Percentiles rank a stretch among this genome's conserved stretches.
Conservation (phyloP, 1,284 basidiomycete species). For the Leccinum ponderosum region DNA sequence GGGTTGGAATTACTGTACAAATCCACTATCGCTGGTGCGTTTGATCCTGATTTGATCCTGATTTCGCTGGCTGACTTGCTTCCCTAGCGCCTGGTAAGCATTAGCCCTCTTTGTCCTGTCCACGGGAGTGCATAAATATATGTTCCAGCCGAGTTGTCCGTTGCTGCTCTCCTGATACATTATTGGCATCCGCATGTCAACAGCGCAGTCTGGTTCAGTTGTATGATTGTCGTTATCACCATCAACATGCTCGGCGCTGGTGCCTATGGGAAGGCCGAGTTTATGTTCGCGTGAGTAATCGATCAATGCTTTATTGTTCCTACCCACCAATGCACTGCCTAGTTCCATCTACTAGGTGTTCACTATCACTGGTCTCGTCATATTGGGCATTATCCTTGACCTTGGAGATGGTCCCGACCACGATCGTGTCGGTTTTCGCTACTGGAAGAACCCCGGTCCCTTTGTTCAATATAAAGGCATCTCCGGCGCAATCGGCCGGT, state of each 20-base stretch:
- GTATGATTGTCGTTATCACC: conserved; percentile 58
- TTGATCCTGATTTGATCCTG: neutral
- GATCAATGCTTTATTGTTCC: neutral
- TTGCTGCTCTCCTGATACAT: conserved; percentile 63
- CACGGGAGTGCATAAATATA: neutral
- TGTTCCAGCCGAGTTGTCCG: conserved; percentile 40
- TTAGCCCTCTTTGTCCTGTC: neutral
- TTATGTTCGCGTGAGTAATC: conserved; percentile 46
- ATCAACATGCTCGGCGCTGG: conserved; percentile 66
- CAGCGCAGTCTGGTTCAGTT: conserved; percentile 58
- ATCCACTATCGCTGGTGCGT: conserved; percentile 49
- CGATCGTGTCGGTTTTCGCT: no score
- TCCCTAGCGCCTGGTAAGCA: conserved; percentile 29
- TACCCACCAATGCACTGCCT: conserved; percentile 8
- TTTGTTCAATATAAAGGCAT: no score
- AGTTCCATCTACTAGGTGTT: conserved; percentile 62
- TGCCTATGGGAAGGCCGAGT: conserved; percentile 57
- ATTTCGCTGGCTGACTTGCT: conserved; percentile 1
- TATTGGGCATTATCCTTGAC: conserved; percentile 38
- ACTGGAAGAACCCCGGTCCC: no score
- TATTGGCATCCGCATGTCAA: conserved; percentile 57
- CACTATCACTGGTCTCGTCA: conserved; percentile 50
- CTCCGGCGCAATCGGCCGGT: no score
- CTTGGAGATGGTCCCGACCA: no score
- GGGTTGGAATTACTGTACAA: conserved; percentile 76